Evolutionary conservation across 108 stramenopile species (phyloP).

Genomic region (Discostella pseudostelligera): DNA sequence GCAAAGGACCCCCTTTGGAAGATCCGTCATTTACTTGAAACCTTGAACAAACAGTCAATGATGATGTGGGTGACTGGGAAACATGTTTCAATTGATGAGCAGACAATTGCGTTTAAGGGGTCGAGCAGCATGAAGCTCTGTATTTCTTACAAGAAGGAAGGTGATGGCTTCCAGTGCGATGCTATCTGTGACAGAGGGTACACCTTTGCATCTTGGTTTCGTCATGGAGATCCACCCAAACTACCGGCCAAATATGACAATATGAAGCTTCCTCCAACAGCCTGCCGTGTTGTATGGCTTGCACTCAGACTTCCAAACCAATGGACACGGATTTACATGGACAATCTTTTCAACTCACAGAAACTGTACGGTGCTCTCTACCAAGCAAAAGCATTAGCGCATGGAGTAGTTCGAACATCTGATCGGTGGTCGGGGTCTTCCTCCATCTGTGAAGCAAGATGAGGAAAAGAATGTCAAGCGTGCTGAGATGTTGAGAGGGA

Average conservation of each 20-base stretch:
- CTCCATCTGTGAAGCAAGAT: not conserved
- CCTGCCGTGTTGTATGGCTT: conserved; percentile 5
- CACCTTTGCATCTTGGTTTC: conserved; percentile 10
- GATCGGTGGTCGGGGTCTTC: conserved; percentile 1
- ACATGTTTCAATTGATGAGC: conserved; percentile 28
- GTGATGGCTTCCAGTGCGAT: conserved; percentile 36
- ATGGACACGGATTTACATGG: conserved; percentile 8
- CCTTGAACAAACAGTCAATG: conserved; percentile 1
- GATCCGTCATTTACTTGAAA: not conserved
- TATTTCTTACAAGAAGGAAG: conserved; percentile 40
- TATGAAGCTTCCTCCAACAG: conserved; percentile 3
- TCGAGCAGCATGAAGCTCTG: conserved; percentile 8
- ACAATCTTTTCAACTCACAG: conserved; percentile 7
- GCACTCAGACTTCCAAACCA: not conserved
- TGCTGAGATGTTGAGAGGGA: conserved; percentile 1
- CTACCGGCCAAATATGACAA: not conserved
- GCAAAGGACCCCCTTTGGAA: conserved; percentile 15
- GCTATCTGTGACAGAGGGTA: conserved; percentile 11
- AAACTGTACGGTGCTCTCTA: conserved; percentile 5
- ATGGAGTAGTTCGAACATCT: not conserved
- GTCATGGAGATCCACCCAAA: conserved; percentile 1
- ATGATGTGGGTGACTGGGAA: conserved; percentile 22
- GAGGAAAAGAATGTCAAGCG: conserved; percentile 1
- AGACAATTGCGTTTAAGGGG: conserved; percentile 35
- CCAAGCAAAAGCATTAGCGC: not conserved